Evolutionary conservation across 495 filamentous ascomycete species (phyloP), one percentile per base, ranked within the genome.

Genomic region (Penicillium odoratum): DNA sequence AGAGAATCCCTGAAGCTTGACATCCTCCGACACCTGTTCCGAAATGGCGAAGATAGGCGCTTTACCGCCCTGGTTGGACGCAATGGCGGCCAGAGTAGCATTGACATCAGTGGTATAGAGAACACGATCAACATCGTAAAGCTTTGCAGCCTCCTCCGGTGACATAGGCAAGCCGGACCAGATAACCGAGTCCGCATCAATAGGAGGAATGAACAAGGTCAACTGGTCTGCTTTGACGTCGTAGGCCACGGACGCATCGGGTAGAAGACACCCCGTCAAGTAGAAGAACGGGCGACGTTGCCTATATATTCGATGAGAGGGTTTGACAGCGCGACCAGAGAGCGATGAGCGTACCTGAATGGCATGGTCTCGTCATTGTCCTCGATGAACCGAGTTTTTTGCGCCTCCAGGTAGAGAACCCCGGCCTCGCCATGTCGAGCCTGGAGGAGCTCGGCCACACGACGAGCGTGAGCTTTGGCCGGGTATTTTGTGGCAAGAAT

Each of bases 261-360:
- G 85, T 25, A 93, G 78, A 30, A 84, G 75, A 70, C 91, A 96
- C 63, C 95, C 95, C 15, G 91, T 91, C 28, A 99, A 80, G 74
- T 99, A 98, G 84, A 89, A 97, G 79, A 99, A 98, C 64, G 83
- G 86, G 51, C 95, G 88, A 63, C 93, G 88, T 74, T 99, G 95
- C 61, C 75, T 78, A 49, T 9, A 36, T 8, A 26, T 34, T 42
- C 36, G 51, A 48, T 62, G 50, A 65, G 18, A 18, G n/a, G 9
- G 7, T 16, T 40, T 21, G 21, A 40, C 38, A 15, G 38, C 13
- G 5, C 6, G 13, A 40, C 15, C 0, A 3, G n/a, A 13, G 15
- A 40, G 5, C 4, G 15, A 40, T 16, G 28, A 48, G 29, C 49
- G 26, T 79, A 92, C 89, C 90, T 80, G 63, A 95, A 95, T 0